Percentiles rank a stretch among this genome's conserved stretches.
Conservation (phyloP, 345 rosid genomes). For the Camelina laxa region DNA sequence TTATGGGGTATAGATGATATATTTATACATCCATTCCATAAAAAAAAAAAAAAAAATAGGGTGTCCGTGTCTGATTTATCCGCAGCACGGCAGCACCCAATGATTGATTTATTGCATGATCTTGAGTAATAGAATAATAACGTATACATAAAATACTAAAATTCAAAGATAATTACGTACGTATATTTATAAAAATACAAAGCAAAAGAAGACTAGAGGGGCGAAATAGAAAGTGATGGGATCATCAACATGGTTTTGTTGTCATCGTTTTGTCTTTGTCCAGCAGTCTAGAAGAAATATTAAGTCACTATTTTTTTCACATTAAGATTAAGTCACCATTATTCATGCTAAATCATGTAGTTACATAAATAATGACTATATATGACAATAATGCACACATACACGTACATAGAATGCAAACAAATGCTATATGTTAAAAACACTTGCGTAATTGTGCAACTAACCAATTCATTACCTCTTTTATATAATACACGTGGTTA, state of each 20-base stretch:
- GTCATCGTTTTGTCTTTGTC: slow-evolving; percentile 35
- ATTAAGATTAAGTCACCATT: slow-evolving; percentile 39
- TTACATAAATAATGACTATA: slow-evolving; percentile 12
- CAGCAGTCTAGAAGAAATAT: slow-evolving; percentile 36
- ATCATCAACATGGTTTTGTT: slow-evolving; percentile 31
- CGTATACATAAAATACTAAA: slow-evolving; percentile 6
- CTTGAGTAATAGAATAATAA: neutral
- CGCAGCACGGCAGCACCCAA: slow-evolving; percentile 8
- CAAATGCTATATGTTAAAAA: slow-evolving; percentile 37
- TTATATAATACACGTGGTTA: slow-evolving; percentile 7
- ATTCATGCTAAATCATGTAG: slow-evolving; percentile 36
- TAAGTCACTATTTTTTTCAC: slow-evolving; percentile 30
- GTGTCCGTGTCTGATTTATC: slow-evolving; percentile 18
- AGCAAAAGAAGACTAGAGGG: slow-evolving; percentile 7
- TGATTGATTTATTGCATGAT: slow-evolving; percentile 29
- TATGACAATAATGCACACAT: slow-evolving; percentile 30
- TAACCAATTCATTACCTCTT: slow-evolving; percentile 12
- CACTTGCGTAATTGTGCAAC: slow-evolving; percentile 32
- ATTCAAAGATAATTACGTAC: neutral
- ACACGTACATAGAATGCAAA: slow-evolving; percentile 33
- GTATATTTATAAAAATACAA: slow-evolving; percentile 21
- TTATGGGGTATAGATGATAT: slow-evolving; percentile 25
- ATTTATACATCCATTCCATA: neutral
- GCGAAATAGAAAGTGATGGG: slow-evolving; percentile 30
- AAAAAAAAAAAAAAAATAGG: slow-evolving; percentile 25